Base-by-base conservation (phyloP, 2,329 filamentous ascomycete species). In the Sodiomyces alkalinus region DNA sequence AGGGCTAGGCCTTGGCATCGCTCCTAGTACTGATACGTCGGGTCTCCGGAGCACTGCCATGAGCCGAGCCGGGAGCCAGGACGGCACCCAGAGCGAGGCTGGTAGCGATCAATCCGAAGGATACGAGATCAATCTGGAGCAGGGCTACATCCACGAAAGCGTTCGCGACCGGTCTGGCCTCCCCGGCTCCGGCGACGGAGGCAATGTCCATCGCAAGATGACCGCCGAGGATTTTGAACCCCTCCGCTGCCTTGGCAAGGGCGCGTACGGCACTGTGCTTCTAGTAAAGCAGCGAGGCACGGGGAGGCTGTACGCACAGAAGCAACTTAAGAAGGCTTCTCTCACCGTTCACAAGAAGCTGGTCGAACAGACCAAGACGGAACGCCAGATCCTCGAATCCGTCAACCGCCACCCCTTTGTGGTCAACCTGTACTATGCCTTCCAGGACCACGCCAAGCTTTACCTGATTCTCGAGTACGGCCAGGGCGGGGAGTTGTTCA, bases 381-480 rank as follows among this genome's bases (percentile, higher is more conserved):
- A 98, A 58, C 80, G 90, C 27, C 76, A 78, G 43, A 93, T 98
- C 30, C 66, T 98, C 28, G 90, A 98, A 58, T 92, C 81, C 34
- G 82, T 98, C 52, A 96, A 92, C 53, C 72, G 86, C 19, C 90
- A 98, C 51, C 87, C 90, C 0, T 98, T 98, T 49, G 86, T 98
- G 26, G 90, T 98, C 39, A 96, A 96, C 56, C 68, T 98, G 12
- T 98, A 81, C 56, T 98, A 98, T 46, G 90, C 90, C 14, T 98
- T 98, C 54, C 90, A 98, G 55, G 90, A 98, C 47, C 83, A 85
- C 41, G 86, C 94, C 60, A 94, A 93, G 58, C 72, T 98, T 19
- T 98, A 98, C 49, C 64, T 98, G 25, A 96, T 98, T 40, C 71
- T 98, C 15, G 87, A 98, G 56, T 98, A 98, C 51, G 90, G 90